phyloP scores from a whole-genome alignment of 1,284 basidiomycete species.

The Trichosporon asahii region DNA sequence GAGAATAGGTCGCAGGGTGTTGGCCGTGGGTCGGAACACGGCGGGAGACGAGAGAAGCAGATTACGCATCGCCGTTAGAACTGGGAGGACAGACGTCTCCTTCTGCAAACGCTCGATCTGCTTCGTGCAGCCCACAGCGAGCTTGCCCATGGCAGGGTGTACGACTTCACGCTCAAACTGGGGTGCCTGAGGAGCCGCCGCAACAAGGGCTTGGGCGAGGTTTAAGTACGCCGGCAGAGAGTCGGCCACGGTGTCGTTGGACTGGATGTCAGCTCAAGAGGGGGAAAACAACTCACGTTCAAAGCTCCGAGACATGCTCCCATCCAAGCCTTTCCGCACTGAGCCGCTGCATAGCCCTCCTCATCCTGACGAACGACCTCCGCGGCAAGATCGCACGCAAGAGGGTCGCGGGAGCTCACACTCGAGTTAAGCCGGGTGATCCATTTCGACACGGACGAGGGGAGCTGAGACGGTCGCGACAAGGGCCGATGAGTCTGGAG shows the following conservation, averaged over 20 bases:
- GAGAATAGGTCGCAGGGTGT: constrained; percentile 31
- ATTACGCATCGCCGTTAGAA: constrained; percentile 26
- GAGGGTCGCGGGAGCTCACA: constrained; percentile 35
- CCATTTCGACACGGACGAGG: constrained; percentile 34
- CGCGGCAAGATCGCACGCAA: constrained; percentile 28
- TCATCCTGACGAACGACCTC: constrained; percentile 38
- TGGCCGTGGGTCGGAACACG: constrained; percentile 40
- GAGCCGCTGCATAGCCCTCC: constrained; percentile 40
- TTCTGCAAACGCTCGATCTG: constrained; percentile 31
- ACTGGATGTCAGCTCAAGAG: constrained; percentile 13
- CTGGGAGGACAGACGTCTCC: background rate
- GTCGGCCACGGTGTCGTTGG: constrained; percentile 9
- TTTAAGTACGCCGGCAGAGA: constrained; percentile 22
- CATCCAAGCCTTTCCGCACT: constrained; percentile 45
- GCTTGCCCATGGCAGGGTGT: constrained; percentile 47
- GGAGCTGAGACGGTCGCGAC: constrained; percentile 32
- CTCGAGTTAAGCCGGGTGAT: constrained; percentile 39
- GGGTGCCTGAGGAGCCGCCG: constrained; percentile 34
- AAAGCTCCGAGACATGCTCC: constrained; percentile 32
- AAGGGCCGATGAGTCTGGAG: constrained; percentile 35
- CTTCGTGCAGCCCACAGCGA: constrained; percentile 36
- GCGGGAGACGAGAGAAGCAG: constrained; percentile 43
- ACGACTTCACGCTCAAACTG: constrained; percentile 46
- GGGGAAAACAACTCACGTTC: constrained; percentile 23
- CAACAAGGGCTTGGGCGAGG: constrained; percentile 33